Evolutionary conservation across 257 asterid species (phyloP), one percentile per base, ranked within the genome.

Genomic region (Craterostigma plantagineum): DNA sequence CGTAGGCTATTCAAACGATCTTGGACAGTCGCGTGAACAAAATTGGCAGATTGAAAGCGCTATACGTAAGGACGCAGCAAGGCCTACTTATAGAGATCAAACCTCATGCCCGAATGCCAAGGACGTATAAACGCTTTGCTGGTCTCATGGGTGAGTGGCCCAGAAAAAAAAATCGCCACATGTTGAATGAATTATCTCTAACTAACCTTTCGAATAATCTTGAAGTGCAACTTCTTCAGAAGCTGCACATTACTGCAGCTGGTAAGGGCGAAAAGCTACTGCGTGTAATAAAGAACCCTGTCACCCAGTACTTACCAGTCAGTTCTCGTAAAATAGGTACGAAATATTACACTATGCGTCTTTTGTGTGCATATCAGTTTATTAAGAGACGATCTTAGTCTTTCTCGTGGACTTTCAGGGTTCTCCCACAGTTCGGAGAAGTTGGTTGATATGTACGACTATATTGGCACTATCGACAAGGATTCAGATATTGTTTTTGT

Each of bases 381-480:
- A 8, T 18, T 12, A 37, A 38, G 9, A 46, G 15, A 10, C 42
- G 10, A n/a, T n/a, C n/a, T n/a, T 12, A 51, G 33, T 48, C 57
- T 1, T 57, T 61, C n/a, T 15, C 14, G 45, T 55, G 50, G 48
- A 34, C 16, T 45, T n/a, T 51, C 58, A 87, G 98, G 98, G 50
- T 72, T 76, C 70, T 87, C 98, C 10, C 93, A 82, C 60, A 82
- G 95, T 60, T 87, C 95, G 7, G 77, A 79, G 50, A 87, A 76
- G 49, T 49, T 78, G 75, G 74, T 79, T 35, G 73, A 87, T 33
- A 70, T 79, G 62, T 57, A 68, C 49, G 73, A 81, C 47, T 87
- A 78, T 56, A 77, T 87, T 48, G 64, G 63, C 54, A 57, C 78
- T 27, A 52, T 72, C 18, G 51, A 54, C 57, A 54, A 62, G 54